Evolutionary conservation across 495 filamentous ascomycete genomes (phyloP).

Genomic region (Penicillium atrosanguineum): DNA sequence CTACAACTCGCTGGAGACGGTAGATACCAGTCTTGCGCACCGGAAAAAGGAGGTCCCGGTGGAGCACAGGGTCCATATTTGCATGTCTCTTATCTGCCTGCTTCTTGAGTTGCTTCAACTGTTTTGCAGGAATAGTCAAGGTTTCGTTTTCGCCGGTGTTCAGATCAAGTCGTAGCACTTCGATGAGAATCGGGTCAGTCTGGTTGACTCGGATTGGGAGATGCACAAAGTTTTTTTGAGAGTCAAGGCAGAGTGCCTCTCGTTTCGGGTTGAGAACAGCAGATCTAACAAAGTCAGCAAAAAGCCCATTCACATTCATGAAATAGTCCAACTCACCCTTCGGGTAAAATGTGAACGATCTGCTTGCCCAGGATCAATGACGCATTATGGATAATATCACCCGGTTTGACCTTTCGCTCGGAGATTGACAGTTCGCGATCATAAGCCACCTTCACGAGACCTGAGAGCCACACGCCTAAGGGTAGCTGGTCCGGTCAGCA

Average conservation of each 20-base stretch:
- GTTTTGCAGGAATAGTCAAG: constrained; percentile 67
- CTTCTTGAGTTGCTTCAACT: constrained; percentile 64
- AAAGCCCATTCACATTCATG: background rate
- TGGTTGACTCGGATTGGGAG: constrained; percentile 94
- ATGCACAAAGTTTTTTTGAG: constrained; percentile 52
- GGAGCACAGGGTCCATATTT: constrained; percentile 45
- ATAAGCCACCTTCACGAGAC: constrained; percentile 71
- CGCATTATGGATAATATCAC: constrained; percentile 79
- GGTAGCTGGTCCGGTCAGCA: constrained; percentile 51
- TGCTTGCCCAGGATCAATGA: constrained; percentile 93
- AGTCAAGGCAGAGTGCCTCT: constrained; percentile 73
- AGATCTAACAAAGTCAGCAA: constrained; percentile 55
- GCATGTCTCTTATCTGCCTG: constrained; percentile 54
- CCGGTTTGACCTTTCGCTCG: constrained; percentile 82
- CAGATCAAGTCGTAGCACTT: constrained; percentile 80
- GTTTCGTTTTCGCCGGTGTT: constrained; percentile 75
- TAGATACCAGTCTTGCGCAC: constrained; percentile 85
- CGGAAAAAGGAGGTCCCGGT: constrained; percentile 59
- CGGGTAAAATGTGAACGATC: constrained; percentile 93
- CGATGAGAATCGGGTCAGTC: constrained; percentile 80
- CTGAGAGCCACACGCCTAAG: constrained; percentile 63
- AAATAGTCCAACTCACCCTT: constrained; percentile 64
- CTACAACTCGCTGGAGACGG: constrained; percentile 75
- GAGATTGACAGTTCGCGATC: constrained; percentile 88
- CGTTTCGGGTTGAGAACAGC: constrained; percentile 80